Evolutionary conservation across 192 early-diverging fungal species (phyloP).

Genomic region (Backusella luteola): DNA sequence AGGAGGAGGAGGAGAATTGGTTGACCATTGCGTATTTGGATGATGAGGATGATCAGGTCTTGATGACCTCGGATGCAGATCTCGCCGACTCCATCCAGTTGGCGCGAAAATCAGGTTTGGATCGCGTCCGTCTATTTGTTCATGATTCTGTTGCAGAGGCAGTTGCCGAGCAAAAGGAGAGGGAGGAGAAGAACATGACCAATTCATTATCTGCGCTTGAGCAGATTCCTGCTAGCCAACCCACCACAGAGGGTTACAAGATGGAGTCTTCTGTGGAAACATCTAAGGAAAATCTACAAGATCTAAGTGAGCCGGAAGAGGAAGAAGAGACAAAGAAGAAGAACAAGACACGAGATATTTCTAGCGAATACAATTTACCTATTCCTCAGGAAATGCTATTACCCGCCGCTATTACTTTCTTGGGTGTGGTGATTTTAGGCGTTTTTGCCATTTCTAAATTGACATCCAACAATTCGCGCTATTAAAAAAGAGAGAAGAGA

Average conservation of each 20-base stretch:
- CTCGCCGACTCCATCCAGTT: slow-evolving; percentile 77
- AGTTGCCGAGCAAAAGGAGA: not conserved
- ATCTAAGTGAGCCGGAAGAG: not conserved
- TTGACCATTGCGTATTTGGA: slow-evolving; percentile 71
- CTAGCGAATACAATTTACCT: not conserved
- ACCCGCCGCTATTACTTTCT: slow-evolving; percentile 35
- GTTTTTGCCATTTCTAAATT: slow-evolving; percentile 31
- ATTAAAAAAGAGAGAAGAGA: not conserved
- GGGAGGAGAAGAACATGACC: not conserved
- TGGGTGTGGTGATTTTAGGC: slow-evolving; percentile 36
- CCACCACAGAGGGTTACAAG: slow-evolving; percentile 1
- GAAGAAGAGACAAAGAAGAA: not conserved
- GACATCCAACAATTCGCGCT: slow-evolving; percentile 8
- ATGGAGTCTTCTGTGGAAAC: not conserved
- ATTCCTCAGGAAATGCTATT: slow-evolving; percentile 29
- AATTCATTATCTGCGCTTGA: not conserved
- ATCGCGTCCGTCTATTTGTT: slow-evolving; percentile 71
- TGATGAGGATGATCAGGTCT: slow-evolving; percentile 84
- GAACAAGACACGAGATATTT: not conserved
- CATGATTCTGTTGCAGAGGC: slow-evolving; percentile 30
- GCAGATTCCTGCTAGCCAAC: not conserved
- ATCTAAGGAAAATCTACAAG: not conserved
- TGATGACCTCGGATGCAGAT: slow-evolving; percentile 70
- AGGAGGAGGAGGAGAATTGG: slow-evolving; percentile 27
- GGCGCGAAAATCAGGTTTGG: slow-evolving; percentile 69